Base-by-base conservation (phyloP, 108 stramenopile genomes). In the Pseudonitzschia pungens region DNA sequence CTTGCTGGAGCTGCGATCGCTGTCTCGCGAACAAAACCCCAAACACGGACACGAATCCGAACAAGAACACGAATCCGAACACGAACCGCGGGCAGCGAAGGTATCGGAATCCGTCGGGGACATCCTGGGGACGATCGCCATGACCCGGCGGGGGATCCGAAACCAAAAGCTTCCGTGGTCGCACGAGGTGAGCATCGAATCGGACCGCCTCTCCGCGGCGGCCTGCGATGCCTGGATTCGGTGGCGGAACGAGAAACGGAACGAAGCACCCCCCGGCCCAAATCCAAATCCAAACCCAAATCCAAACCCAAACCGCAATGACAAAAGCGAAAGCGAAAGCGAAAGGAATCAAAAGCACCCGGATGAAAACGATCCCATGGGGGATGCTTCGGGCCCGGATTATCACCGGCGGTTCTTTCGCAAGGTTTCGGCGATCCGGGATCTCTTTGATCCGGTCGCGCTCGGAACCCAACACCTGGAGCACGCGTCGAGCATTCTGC, bases 161-260 rank as follows among this genome's bases (percentile, higher is more conserved):
- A 78, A 78, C 54, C 77, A 83, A 71, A 36, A 58, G 0, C 75
- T 83, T 58, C 70, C 77, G 12, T 0, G 20, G n/a, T 64, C 53
- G 4, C 82, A 83, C 50, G 82, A 83, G 69, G 77, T 83, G n/a
- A 56, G 64, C 28, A 51, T 83, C 44, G 82, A 83, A 41, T 57
- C 64, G 1, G 56, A 83, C 41, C 82, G 82, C 24, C 69, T 83
- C 18, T 53, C 74, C 24, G 82, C 82, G 16, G 45, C 72, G 62
- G 77, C 69, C 15, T 59, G 50, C 50, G 50, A 71, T 58, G 54
- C 69, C 0, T 36, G 70, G 28, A 59, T 56, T 2, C 45, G 16
- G 7, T 11, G 1, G 45, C 14, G 45, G 45, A 11, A 48, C 45
- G 14, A 48, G 1, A 4, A 12, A 4, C 45, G 18, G 18, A 18